Evolutionary conservation across 345 rosid species (phyloP).

Genomic region (Dimocarpus longan): DNA sequence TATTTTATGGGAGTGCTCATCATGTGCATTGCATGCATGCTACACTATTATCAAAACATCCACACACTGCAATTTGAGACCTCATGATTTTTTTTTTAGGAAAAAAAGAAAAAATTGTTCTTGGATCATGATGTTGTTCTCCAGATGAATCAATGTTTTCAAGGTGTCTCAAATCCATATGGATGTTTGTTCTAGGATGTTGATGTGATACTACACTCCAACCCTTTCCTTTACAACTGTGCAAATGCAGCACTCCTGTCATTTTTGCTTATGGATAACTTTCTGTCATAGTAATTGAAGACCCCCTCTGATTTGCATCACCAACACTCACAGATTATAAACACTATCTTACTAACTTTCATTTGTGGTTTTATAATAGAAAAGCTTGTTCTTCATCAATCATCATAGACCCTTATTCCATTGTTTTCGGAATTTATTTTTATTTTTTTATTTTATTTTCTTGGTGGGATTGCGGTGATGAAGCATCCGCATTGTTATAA

Average conservation of each 20-base stretch:
- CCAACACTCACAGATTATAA: too few species aligned
- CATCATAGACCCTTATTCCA: too few species aligned
- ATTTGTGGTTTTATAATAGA: too few species aligned
- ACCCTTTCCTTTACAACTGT: background rate
- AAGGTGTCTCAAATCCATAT: background rate
- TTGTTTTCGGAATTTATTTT: too few species aligned
- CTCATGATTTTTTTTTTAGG: background rate
- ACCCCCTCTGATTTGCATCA: background rate
- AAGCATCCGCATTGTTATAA: too few species aligned
- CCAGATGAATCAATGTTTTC: slow-evolving; percentile 2
- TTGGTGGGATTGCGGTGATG: too few species aligned
- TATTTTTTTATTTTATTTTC: too few species aligned
- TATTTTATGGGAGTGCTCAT: background rate
- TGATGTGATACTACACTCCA: background rate
- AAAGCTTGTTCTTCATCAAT: too few species aligned
- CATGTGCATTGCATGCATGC: background rate
- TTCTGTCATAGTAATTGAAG: background rate
- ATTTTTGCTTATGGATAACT: background rate
- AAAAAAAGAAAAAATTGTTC: too few species aligned
- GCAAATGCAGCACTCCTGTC: background rate
- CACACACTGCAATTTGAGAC: background rate
- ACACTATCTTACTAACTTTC: too few species aligned
- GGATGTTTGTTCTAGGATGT: background rate
- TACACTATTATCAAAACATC: background rate
- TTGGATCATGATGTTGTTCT: slow-evolving; percentile 3